Conservation (phyloP, 163 green algal genomes). For the Chlamydomonas reinhardtii region DNA sequence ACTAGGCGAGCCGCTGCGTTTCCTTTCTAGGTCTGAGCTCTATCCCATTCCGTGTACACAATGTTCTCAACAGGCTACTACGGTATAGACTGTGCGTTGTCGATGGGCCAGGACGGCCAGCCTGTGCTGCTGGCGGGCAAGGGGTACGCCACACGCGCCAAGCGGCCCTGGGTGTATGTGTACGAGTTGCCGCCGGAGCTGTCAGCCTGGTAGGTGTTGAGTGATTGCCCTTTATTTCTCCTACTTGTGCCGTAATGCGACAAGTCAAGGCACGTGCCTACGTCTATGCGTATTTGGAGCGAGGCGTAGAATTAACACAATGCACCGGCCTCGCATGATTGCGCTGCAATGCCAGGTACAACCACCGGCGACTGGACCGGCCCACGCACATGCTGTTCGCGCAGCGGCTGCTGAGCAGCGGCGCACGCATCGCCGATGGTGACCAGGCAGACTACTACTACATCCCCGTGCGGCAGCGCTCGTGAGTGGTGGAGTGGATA, state of each 20-base stretch:
- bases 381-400: conserved; percentile 45
- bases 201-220: not conserved
- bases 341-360: not conserved
- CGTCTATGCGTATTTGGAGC: no score
- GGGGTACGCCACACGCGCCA: conserved; percentile 16
- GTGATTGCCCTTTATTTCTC: not conserved
- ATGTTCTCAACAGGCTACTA: conserved; percentile 32
- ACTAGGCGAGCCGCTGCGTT: no score
- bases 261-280: no score
- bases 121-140: conserved; percentile 22
- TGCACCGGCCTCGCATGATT: not conserved
- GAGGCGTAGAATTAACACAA: no score
- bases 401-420: conserved; percentile 56
- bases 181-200: conserved; percentile 51
- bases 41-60: no score
- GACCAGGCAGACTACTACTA: conserved; percentile 50
- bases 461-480: not conserved
- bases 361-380: conserved; percentile 46
- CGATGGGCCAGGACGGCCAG: conserved; percentile 2
- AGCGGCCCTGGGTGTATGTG: conserved; percentile 49
- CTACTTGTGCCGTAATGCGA: no score
- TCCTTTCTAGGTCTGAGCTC: no score
- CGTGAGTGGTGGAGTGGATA: not conserved
- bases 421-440: conserved; percentile 25
- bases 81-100: conserved; percentile 38